Conservation (phyloP, 352 stramenopile species). For the Elongisporangium prolatum region DNA sequence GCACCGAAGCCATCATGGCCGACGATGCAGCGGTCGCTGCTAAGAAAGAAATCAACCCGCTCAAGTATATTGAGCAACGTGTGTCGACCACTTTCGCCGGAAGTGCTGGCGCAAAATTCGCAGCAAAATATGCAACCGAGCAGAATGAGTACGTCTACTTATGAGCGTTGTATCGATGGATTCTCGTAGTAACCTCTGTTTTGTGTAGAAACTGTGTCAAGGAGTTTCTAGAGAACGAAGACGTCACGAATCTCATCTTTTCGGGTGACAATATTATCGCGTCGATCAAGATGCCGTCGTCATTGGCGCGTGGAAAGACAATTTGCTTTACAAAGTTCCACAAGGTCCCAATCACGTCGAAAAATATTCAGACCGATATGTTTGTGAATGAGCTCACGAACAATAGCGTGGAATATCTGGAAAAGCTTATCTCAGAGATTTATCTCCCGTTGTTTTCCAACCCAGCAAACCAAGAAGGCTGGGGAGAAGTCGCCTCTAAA, state of each 20-base stretch:
- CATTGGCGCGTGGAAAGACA: constrained; percentile 85
- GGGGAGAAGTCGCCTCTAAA: constrained; percentile 95
- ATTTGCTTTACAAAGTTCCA: constrained; percentile 91
- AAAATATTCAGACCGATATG: constrained; percentile 86
- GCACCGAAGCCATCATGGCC: constrained; percentile 23
- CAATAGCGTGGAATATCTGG: constrained; percentile 93
- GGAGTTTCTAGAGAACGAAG: constrained; percentile 86
- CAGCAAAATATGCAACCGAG: constrained; percentile 78
- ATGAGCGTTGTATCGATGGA: neutral
- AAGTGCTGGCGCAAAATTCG: constrained; percentile 67
- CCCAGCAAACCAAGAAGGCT: constrained; percentile 91
- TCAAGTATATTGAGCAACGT: constrained; percentile 83
- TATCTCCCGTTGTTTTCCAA: constrained; percentile 96
- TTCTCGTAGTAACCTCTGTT: neutral
- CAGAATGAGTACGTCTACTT: constrained; percentile 56
- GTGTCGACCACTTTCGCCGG: constrained; percentile 64
- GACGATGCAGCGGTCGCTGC: constrained; percentile 29
- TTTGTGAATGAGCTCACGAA: constrained; percentile 83
- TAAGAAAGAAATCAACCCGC: constrained; percentile 71
- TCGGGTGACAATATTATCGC: constrained; percentile 84
- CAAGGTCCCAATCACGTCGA: constrained; percentile 68
- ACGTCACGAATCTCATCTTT: constrained; percentile 86
- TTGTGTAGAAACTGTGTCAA: constrained; percentile 64
- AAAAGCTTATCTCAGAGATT: constrained; percentile 92
- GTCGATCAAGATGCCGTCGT: constrained; percentile 83